Evolutionary conservation across 805 yeast species (phyloP).

Genomic region (Saturnispora quitensis): DNA sequence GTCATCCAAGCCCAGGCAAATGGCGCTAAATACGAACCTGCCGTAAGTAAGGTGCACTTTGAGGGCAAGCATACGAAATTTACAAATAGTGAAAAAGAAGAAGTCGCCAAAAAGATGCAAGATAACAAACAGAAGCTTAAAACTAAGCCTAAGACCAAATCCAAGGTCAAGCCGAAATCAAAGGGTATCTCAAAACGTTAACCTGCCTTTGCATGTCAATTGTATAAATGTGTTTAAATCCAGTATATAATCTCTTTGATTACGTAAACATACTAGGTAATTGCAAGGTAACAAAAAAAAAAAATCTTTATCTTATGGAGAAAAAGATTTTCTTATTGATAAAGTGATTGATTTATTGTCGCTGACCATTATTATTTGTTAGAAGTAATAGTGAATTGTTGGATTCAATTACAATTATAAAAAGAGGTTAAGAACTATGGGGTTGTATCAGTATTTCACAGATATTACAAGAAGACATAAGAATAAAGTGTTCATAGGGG

Average conservation of each 20-base stretch:
- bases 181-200: background rate
- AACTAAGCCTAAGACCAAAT: background rate
- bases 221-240: too few species aligned
- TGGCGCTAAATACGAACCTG: slow-evolving; percentile 28
- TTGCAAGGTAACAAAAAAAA: background rate
- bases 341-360: background rate
- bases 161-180: background rate
- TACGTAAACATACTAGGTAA: background rate
- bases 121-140: background rate
- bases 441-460: slow-evolving; percentile 18
- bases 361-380: too few species aligned
- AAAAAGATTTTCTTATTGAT: background rate
- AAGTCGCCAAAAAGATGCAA: background rate
- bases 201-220: background rate
- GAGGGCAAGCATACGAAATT: slow-evolving; percentile 48
- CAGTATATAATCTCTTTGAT: background rate
- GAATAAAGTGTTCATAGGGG: slow-evolving; percentile 33
- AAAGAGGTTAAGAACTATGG: background rate
- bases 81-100: slow-evolving; percentile 5
- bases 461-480: slow-evolving; percentile 36
- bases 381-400: background rate
- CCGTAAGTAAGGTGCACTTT: slow-evolving; percentile 44
- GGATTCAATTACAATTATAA: too few species aligned
- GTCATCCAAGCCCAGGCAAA: slow-evolving; percentile 24
- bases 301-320: background rate